Base-by-base conservation (phyloP, 441 rosid genomes). In the Daphne laureola region DNA sequence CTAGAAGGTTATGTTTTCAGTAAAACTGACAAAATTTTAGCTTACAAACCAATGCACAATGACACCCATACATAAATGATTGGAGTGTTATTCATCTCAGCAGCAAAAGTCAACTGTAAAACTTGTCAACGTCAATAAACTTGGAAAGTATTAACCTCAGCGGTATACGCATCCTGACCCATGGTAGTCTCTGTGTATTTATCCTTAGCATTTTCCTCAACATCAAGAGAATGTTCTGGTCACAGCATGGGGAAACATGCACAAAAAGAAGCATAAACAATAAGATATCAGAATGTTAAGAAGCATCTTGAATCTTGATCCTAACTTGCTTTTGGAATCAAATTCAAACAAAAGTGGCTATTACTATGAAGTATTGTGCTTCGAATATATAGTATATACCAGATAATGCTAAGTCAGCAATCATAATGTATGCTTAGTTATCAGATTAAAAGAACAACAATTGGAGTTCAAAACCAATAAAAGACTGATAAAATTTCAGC, bases 91-190 rank as follows among this genome's bases (percentile, higher is more conserved):
- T 17, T 15, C 17, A 14, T 46, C 14, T 4, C 16, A 51, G 23
- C 25, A 51, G 23, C 27, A 54, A 54, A 17, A 14, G 17, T 12
- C 7, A 52, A 13, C 21, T 14, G 36, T 42, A 18, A 48, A 46
- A 50, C 23, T 43, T 38, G 52, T 18, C 43, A 47, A 18, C 25
- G 17, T 43, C 4, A 50, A 16, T 41, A 49, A 62, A 41, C 47
- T 14, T 9, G 41, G 17, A 43, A 17, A 47, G 14, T 47, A 31
- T 14, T 40, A 43, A 82, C 88, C 87, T 77, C 64, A 21, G 49
- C 11, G 11, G 38, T 51, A 23, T 47, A 68, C 66, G 54, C 61
- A 46, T 54, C 69, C 57, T 53, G 48, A 59, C 38, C 66, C 62
- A 52, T 70, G 13, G 44, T 53, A 44, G 61, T 49, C 56, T 56